phyloP scores from a whole-genome alignment of 1,284 basidiomycete species.

The Fomes fomentarius region DNA sequence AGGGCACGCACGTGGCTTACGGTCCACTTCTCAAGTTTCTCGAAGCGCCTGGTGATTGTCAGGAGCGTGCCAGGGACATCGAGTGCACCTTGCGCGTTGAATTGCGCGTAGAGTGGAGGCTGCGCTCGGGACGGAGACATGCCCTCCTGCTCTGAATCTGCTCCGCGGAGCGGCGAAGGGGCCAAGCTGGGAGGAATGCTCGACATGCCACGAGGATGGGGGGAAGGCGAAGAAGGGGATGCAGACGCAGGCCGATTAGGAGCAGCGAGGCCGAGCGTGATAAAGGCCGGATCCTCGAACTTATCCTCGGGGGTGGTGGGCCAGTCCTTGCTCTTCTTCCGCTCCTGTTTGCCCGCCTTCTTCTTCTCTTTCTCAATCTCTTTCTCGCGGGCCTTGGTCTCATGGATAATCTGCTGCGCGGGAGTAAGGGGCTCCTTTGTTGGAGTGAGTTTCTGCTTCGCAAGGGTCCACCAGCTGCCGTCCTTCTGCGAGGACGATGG shows the following conservation, averaged over 20 bases:
- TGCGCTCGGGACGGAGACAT: constrained; percentile 62
- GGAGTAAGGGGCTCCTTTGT: constrained; percentile 78
- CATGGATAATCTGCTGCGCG: constrained; percentile 76
- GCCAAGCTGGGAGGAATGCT: constrained; percentile 61
- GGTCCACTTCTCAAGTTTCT: constrained; percentile 86
- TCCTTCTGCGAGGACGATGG: constrained; percentile 67
- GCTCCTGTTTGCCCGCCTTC: constrained; percentile 43
- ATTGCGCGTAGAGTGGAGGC: constrained; percentile 75
- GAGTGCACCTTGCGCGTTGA: constrained; percentile 65
- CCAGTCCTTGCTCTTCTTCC: constrained; percentile 48
- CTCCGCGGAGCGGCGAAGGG: constrained; percentile 55
- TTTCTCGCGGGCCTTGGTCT: constrained; percentile 69
- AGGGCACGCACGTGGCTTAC: constrained; percentile 80
- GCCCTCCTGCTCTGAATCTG: constrained; percentile 39
- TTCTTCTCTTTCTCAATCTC: constrained; percentile 49
- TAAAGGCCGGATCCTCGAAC: constrained; percentile 56
- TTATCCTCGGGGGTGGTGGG: constrained; percentile 53
- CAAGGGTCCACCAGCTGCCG: constrained; percentile 64
- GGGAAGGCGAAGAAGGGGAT: constrained; percentile 61
- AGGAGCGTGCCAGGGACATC: constrained; percentile 74
- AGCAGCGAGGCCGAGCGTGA: constrained; percentile 50
- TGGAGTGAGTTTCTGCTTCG: constrained; percentile 75
- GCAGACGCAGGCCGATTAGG: constrained; percentile 45
- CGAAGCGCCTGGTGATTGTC: constrained; percentile 71
- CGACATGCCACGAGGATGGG: constrained; percentile 44